Percentiles rank a stretch among this genome's conserved stretches.
These are phyloP conservation scores for Lactarius sanguifluus DNA, from an alignment of 768 basidiomycete genomes.

Conservation along the genomic window DNA sequence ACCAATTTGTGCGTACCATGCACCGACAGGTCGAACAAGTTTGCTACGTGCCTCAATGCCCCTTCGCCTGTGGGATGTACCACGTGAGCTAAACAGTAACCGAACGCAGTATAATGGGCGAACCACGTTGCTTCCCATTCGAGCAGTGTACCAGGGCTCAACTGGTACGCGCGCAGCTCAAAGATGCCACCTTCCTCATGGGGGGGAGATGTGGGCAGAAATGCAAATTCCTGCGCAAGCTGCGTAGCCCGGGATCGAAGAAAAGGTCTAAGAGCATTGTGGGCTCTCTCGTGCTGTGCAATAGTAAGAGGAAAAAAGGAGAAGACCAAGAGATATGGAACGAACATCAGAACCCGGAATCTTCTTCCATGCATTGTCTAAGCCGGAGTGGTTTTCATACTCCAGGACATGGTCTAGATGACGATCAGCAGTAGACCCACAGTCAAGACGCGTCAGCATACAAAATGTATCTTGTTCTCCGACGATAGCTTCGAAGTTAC, in stretches of 20 bases:
- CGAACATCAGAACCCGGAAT: constrained; percentile 67
- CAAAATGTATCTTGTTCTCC: constrained; percentile 89
- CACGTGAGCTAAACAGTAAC: neutral
- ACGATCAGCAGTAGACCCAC: constrained; percentile 13
- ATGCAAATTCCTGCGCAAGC: constrained; percentile 91
- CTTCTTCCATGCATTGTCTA: constrained; percentile 69
- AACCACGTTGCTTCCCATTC: constrained; percentile 97
- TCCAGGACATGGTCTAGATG: constrained; percentile 71
- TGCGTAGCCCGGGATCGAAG: constrained; percentile 72
- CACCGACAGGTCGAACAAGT: constrained; percentile 82
- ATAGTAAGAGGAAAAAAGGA: constrained; percentile 1
- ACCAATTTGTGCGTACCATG: constrained; percentile 91
- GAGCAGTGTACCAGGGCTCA: constrained; percentile 85
- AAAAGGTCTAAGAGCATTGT: constrained; percentile 73
- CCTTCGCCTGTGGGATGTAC: constrained; percentile 58
- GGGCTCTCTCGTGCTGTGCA: constrained; percentile 61
- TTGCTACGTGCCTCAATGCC: constrained; percentile 93
- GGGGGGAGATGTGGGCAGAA: constrained; percentile 89
- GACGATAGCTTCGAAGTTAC: constrained; percentile 89
- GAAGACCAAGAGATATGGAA: constrained; percentile 13
- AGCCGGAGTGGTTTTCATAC: constrained; percentile 91
- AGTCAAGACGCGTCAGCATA: constrained; percentile 34
- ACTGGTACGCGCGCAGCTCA: constrained; percentile 85
- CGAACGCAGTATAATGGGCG: constrained; percentile 26
- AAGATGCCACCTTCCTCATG: constrained; percentile 87